Conservation (phyloP, 192 early-diverging fungal genomes). For the Gorgonomyces haynaldii region DNA sequence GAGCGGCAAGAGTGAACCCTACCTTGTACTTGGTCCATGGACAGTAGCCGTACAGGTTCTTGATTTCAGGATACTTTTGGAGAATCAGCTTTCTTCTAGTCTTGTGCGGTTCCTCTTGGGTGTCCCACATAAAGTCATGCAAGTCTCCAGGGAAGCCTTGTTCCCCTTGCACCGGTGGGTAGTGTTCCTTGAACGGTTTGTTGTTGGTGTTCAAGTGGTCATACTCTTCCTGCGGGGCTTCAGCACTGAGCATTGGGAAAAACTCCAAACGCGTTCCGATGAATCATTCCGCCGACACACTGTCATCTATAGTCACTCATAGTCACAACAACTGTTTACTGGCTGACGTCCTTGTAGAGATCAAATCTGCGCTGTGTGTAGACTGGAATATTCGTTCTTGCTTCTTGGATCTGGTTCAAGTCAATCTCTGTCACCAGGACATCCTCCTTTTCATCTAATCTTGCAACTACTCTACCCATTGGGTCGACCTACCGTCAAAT, state of each 20-base stretch:
- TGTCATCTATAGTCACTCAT: too few species aligned
- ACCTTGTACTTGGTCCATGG: conserved; percentile 67
- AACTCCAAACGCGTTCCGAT: too few species aligned
- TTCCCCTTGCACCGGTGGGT: conserved; percentile 2
- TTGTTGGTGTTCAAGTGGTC: not conserved
- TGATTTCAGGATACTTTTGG: conserved; percentile 75
- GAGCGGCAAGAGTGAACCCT: conserved; percentile 47
- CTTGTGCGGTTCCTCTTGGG: conserved; percentile 80
- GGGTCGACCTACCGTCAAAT: too few species aligned
- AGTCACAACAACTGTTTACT: too few species aligned
- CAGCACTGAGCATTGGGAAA: not conserved
- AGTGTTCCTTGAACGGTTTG: conserved; percentile 1
- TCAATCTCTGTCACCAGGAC: conserved; percentile 79
- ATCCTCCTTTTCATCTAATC: conserved; percentile 58
- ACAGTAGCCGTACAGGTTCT: conserved; percentile 73
- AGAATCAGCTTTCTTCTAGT: conserved; percentile 84
- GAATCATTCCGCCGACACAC: too few species aligned
- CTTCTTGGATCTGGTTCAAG: conserved; percentile 41
- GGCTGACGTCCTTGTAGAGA: conserved; percentile 41
- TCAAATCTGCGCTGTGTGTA: conserved; percentile 78
- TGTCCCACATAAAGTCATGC: conserved; percentile 20
- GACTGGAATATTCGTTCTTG: conserved; percentile 65
- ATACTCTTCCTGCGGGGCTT: not conserved
- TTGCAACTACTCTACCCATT: conserved; percentile 60
- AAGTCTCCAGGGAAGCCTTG: conserved; percentile 1